Conservation (phyloP, 306 rosid species). For the Quercus suber region DNA sequence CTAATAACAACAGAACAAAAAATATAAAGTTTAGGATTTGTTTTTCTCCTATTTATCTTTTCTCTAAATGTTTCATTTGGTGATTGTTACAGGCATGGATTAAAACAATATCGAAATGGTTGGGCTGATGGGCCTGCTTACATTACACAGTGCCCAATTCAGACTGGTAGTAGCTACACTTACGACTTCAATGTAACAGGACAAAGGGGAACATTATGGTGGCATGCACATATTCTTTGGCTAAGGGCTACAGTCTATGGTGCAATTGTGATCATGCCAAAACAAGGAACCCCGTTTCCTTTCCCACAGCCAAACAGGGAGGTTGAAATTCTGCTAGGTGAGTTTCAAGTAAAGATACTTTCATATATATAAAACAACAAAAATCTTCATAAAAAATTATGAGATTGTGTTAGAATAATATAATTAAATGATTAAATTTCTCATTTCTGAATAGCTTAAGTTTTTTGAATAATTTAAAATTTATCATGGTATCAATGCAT, state of each 20-base stretch:
- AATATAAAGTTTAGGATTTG: not conserved
- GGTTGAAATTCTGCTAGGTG: constrained; percentile 56
- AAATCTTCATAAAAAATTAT: not conserved
- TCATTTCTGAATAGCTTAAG: too few species aligned
- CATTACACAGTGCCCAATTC: constrained; percentile 77
- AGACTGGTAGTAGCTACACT: constrained; percentile 58
- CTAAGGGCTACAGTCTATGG: constrained; percentile 85
- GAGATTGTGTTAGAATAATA: too few species aligned
- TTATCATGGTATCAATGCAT: too few species aligned
- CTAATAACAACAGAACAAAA: not conserved
- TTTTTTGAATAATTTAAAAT: too few species aligned
- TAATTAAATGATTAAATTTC: too few species aligned
- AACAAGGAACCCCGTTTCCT: constrained; percentile 62
- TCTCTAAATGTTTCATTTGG: constrained; percentile 1
- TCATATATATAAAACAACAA: not conserved
- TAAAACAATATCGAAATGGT: constrained; percentile 74
- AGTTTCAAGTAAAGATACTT: not conserved
- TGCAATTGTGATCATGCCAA: constrained; percentile 80
- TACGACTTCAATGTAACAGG: constrained; percentile 80
- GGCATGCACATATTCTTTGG: constrained; percentile 93
- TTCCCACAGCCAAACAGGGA: constrained; percentile 66
- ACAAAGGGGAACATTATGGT: constrained; percentile 83
- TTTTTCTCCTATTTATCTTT: not conserved
- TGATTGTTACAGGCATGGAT: constrained; percentile 54
- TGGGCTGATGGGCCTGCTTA: constrained; percentile 92